These are phyloP conservation scores for Coriolopsis trogii DNA, from an alignment of 1,284 basidiomycete species.

Conservation along the genomic window DNA sequence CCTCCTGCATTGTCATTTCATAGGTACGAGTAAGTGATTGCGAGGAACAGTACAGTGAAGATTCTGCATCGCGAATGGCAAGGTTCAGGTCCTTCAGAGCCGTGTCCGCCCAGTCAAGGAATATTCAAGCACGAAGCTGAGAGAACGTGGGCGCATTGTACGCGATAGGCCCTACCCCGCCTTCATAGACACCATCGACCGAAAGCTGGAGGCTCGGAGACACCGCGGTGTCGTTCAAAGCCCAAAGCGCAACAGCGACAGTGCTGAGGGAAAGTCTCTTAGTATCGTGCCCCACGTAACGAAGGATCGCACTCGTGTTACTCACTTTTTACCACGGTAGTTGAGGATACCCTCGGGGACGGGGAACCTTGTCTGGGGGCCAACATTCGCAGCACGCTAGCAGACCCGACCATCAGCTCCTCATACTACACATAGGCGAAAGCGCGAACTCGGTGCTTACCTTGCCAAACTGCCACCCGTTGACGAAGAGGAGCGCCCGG, in stretches of 20 bases:
- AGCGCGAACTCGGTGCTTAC: constrained; percentile 37
- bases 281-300: not conserved
- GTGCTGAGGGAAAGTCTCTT: constrained; percentile 48
- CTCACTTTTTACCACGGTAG: constrained; percentile 72
- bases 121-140: not conserved
- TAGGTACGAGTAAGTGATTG: too few species aligned
- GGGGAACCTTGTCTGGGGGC: constrained; percentile 78
- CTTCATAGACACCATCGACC: constrained; percentile 62
- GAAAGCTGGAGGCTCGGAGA: constrained; percentile 56
- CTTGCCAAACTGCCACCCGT: constrained; percentile 89
- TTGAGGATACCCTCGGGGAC: constrained; percentile 75
- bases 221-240: constrained; percentile 52
- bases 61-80: too few species aligned
- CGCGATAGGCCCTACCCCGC: constrained; percentile 61
- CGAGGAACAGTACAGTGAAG: too few species aligned
- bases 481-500: constrained; percentile 74
- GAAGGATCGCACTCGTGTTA: constrained; percentile 8
- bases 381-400: constrained; percentile 35
- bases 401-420: not conserved
- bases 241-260: constrained; percentile 73
- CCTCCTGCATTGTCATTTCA: too few species aligned
- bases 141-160: constrained; percentile 52
- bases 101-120: too few species aligned
- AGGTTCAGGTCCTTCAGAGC: too few species aligned
- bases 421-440: not conserved